Evolutionary conservation across 148 eudicot genomes (phyloP).

Genomic region (Heliosperma pusillum): DNA sequence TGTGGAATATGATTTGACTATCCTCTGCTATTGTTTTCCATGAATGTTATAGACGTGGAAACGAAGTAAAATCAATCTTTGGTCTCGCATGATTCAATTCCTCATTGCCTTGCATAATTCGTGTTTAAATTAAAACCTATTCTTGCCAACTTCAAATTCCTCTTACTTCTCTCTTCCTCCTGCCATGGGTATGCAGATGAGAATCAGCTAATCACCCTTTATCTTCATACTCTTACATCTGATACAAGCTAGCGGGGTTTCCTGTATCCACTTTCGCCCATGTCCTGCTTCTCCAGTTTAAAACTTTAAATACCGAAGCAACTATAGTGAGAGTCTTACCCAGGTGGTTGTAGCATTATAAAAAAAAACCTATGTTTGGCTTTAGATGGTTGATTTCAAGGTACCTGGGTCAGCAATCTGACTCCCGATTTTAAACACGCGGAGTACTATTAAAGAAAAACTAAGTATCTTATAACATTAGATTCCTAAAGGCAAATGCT

Average conservation of each 20-base stretch:
- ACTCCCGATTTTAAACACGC: too few relatives aligned
- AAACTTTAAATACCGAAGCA: neutral
- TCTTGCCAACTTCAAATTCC: neutral
- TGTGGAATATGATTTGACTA: neutral
- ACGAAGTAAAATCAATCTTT: neutral
- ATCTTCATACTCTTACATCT: neutral
- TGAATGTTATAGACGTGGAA: neutral
- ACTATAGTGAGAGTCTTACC: neutral
- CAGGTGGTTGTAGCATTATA: neutral
- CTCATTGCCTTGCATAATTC: neutral
- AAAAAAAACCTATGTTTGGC: neutral
- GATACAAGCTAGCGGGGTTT: neutral
- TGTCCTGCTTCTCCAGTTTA: constrained; percentile 4
- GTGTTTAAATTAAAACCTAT: neutral
- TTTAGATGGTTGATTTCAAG: neutral
- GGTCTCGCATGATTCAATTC: neutral
- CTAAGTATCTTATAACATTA: too few relatives aligned
- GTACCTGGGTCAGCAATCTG: neutral
- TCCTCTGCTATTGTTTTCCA: neutral
- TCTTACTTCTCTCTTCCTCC: neutral
- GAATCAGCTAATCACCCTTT: neutral
- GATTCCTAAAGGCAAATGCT: too few relatives aligned
- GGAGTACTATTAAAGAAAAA: too few relatives aligned
- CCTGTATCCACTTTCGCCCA: neutral
- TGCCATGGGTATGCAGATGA: neutral